Percentiles rank a stretch among this genome's conserved stretches.
Evolutionary conservation across 169 alveolate species (phyloP).

Genomic region (Plasmodium berghei): DNA sequence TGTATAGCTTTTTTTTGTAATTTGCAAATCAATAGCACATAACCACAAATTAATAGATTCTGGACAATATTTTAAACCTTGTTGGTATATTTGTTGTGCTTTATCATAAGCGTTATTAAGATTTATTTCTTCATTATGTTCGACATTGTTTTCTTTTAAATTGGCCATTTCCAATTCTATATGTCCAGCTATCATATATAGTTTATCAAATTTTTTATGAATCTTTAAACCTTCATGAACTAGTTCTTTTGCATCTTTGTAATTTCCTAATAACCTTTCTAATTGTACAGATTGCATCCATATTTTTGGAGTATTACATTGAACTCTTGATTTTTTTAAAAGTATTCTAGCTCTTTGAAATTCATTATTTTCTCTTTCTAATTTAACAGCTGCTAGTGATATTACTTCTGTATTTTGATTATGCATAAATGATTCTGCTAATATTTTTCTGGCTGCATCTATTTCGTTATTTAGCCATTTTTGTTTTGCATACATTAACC

Average conservation of each 20-base stretch:
- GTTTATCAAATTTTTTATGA: constrained; percentile 90
- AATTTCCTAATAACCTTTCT: constrained; percentile 90
- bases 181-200: constrained; percentile 95
- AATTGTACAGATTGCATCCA: constrained; percentile 95
- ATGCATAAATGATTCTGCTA: constrained; percentile 91
- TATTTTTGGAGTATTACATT: constrained; percentile 88
- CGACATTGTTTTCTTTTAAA: not conserved
- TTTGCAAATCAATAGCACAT: constrained; percentile 90
- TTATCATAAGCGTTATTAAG: constrained; percentile 8
- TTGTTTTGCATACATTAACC: constrained; percentile 95
- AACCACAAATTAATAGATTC: constrained; percentile 91
- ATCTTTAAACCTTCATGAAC: constrained; percentile 87
- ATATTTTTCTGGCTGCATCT: constrained; percentile 89
- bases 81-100: constrained; percentile 77
- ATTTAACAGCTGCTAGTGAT: constrained; percentile 92
- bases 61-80: constrained; percentile 83
- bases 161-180: constrained; percentile 83
- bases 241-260: constrained; percentile 83
- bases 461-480: constrained; percentile 93
- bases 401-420: constrained; percentile 91
- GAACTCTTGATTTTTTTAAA: constrained; percentile 91
- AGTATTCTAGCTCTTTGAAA: constrained; percentile 94
- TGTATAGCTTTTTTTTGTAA: constrained; percentile 84
- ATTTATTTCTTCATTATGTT: not conserved
- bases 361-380: constrained; percentile 93